Percentiles rank a stretch among this genome's conserved stretches.
Conservation (phyloP, 768 basidiomycete species). For the Xerocomus brunneocitrinus region DNA sequence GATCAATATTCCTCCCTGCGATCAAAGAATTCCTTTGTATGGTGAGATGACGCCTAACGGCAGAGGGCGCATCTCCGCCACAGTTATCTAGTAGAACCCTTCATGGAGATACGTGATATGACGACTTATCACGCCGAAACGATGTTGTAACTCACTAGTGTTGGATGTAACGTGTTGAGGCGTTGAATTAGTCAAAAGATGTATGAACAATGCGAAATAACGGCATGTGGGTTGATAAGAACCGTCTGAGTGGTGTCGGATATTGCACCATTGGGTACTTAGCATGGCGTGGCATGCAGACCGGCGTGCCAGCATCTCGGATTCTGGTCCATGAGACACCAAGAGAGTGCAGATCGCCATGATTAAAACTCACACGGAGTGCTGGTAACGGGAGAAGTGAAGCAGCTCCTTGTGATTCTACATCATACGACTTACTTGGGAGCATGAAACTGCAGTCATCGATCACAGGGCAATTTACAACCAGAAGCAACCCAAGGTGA, state of each 20-base stretch:
- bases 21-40: not conserved
- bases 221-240: constrained; percentile 6
- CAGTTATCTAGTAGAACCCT: no score
- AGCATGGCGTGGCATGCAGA: no score
- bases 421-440: not conserved
- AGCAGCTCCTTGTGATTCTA: not conserved
- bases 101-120: not conserved
- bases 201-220: not conserved
- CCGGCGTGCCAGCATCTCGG: no score
- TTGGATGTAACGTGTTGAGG: not conserved
- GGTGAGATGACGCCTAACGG: not conserved
- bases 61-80: not conserved
- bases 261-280: no score
- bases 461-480: not conserved
- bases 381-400: not conserved
- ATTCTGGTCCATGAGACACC: no score
- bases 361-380: not conserved
- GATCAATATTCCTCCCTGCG: not conserved
- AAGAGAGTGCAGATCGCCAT: not conserved
- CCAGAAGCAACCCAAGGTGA: not conserved
- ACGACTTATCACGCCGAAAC: not conserved
- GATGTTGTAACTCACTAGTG: no score
- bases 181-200: no score
- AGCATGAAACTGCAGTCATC: no score
- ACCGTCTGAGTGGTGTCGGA: no score